A percentile compares a stretch with the other conserved stretches of the same genome.
These are phyloP conservation scores for Brasilioporus rufonigricans DNA, from an alignment of 768 basidiomycete genomes.

Conservation along the genomic window DNA sequence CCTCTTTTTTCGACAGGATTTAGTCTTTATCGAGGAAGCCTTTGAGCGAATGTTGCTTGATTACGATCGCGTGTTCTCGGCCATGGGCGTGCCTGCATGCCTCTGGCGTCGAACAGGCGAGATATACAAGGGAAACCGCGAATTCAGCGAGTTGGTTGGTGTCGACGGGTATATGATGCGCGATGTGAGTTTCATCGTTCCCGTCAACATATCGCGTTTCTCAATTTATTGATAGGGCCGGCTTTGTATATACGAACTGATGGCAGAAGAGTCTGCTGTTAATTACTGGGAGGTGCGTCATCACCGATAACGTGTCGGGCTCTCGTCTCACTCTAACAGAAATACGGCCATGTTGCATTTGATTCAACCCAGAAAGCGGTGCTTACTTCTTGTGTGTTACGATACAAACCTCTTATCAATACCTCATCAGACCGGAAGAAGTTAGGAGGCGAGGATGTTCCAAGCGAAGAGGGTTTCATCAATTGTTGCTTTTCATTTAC, in stretches of 20 bases:
- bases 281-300: conserved; percentile 91
- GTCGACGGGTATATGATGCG: conserved; percentile 85
- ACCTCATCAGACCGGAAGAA: conserved; percentile 31
- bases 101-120: conserved; percentile 96
- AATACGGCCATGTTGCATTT: conserved; percentile 93
- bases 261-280: conserved; percentile 96
- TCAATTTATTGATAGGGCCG: conserved; percentile 55
- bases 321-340: conserved; percentile 42
- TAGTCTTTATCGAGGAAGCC: conserved; percentile 97
- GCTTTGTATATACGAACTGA: conserved; percentile 94
- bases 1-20: too few relatives aligned
- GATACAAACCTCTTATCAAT: conserved; percentile 68
- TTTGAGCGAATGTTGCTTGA: conserved; percentile 94
- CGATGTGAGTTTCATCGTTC: conserved; percentile 52
- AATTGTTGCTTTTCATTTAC: conserved; percentile 93
- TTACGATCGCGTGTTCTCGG: conserved; percentile 91
- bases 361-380: conserved; percentile 92
- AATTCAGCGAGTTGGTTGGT: conserved; percentile 89
- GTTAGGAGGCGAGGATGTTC: conserved; percentile 25
- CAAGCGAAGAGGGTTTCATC: conserved; percentile 70
- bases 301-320: background rate
- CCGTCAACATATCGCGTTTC: background rate
- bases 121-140: conserved; percentile 97
- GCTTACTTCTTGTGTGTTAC: conserved; percentile 85
- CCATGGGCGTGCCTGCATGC: conserved; percentile 97